These are phyloP conservation scores for Gloeopeniophorella convolvens DNA, from an alignment of 768 basidiomycete genomes.

Conservation along the genomic window DNA sequence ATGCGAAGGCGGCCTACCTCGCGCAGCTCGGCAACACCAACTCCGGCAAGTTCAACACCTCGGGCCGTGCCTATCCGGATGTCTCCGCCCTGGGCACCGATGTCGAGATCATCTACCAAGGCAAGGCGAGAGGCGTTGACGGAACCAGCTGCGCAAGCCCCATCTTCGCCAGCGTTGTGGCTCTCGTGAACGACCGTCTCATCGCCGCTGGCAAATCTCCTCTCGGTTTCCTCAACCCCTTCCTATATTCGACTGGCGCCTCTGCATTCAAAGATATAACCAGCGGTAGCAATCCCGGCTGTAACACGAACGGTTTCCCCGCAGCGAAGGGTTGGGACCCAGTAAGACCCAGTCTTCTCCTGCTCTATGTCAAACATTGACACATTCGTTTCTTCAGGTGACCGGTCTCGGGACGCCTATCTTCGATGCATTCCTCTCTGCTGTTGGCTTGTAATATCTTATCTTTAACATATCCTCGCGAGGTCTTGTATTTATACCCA, in stretches of 20 bases:
- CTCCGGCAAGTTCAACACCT: slow-evolving; percentile 27
- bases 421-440: too few species aligned
- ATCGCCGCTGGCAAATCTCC: slow-evolving; percentile 24
- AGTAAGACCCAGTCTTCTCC: too few species aligned
- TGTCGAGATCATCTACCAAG: slow-evolving; percentile 25
- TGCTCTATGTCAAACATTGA: too few species aligned
- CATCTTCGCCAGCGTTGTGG: slow-evolving; percentile 29
- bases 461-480: too few species aligned
- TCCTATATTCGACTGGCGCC: slow-evolving; percentile 27
- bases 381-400: too few species aligned
- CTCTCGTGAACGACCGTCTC: slow-evolving; percentile 31
- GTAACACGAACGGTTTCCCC: slow-evolving; percentile 8
- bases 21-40: slow-evolving; percentile 26
- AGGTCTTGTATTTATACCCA: too few species aligned
- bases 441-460: too few species aligned
- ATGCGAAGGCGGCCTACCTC: slow-evolving; percentile 34
- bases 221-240: slow-evolving; percentile 33
- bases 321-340: slow-evolving; percentile 10
- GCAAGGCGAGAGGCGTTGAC: slow-evolving; percentile 19
- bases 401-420: too few species aligned
- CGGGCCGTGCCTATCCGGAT: slow-evolving; percentile 44
- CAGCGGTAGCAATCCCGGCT: slow-evolving; percentile 22
- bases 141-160: slow-evolving; percentile 32
- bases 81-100: slow-evolving; percentile 35
- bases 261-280: slow-evolving; percentile 31